Evolutionary conservation across 2,329 filamentous ascomycete species (phyloP), one percentile per base, ranked within the genome.

Genomic region (Arthrinium phaeospermum): DNA sequence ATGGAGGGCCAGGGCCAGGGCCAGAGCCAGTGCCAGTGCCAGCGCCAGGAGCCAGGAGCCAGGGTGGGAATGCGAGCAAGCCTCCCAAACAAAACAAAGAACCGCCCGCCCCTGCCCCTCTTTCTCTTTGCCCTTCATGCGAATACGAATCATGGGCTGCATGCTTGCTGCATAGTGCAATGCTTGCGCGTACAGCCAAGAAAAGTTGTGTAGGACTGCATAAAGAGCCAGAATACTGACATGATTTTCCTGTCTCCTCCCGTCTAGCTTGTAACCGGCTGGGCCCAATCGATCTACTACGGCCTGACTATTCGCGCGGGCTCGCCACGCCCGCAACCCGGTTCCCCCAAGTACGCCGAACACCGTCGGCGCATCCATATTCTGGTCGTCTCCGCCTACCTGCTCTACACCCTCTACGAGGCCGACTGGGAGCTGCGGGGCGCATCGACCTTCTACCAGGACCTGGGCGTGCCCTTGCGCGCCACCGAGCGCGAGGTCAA

Each of bases 381-480:
- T 79, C 86, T 92, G 76, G 94, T 98, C 78, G 92, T 98, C 69
- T 86, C 92, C 68, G 84, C 90, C 73, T 99, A 98, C 84, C 93
- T 98, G 49, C 84, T 92, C 75, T 98, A 98, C 86, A 98, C 95
- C 67, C 91, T 98, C 78, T 96, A 95, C 85, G 96, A 98, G 84
- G 93, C 94, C 78, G 94, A 97, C 86, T 91, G 93, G 85, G 91
- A 94, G 75, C 87, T 98, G 41, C 92, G 90, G 74, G 85, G 88
- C 64, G 85, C 87, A 1, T 91, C 92, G 24, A 91, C 94, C 81
- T 98, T 93, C 85, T 98, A 98, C 84, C 86, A 89, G 67, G 89
- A 92, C 75, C 89, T 99, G 0, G 91, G 91, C 47, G 89, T 98
- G 0, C 86, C 91, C 16, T 86, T 92, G 49, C 82, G 88, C 72